Conservation (phyloP, 768 basidiomycete genomes). For the Lactarius pseudohatsudake region DNA sequence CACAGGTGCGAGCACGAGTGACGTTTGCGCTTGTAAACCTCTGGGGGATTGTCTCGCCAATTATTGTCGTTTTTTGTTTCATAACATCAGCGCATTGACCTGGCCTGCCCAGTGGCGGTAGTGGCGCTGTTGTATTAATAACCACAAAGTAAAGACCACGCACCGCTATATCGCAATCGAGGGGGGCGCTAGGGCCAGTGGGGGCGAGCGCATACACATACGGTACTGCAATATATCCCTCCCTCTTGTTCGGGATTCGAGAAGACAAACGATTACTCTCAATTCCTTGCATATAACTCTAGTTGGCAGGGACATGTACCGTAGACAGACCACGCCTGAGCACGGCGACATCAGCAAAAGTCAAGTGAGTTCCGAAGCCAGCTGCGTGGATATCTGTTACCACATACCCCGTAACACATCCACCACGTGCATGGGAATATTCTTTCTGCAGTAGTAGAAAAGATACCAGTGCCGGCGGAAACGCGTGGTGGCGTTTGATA, state of each 20-base stretch:
- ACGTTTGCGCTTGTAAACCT: neutral
- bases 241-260: neutral
- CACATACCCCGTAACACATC: neutral
- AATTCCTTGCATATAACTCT: neutral
- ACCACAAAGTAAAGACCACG: neutral
- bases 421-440: slow-evolving; percentile 8
- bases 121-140: neutral
- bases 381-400: neutral
- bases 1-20: too few relatives aligned
- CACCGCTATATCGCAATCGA: neutral
- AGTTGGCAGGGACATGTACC: neutral
- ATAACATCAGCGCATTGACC: neutral
- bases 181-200: neutral
- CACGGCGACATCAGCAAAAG: neutral
- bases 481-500: neutral
- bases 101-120: neutral
- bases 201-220: neutral
- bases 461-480: neutral
- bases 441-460: neutral
- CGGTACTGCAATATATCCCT: neutral
- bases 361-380: neutral
- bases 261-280: neutral
- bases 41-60: neutral
- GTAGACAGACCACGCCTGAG: neutral
- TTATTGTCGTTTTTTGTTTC: neutral